Evolutionary conservation across 768 basidiomycete species (phyloP), one percentile per base, ranked within the genome.

Genomic region (Gymnopilus junonius): DNA sequence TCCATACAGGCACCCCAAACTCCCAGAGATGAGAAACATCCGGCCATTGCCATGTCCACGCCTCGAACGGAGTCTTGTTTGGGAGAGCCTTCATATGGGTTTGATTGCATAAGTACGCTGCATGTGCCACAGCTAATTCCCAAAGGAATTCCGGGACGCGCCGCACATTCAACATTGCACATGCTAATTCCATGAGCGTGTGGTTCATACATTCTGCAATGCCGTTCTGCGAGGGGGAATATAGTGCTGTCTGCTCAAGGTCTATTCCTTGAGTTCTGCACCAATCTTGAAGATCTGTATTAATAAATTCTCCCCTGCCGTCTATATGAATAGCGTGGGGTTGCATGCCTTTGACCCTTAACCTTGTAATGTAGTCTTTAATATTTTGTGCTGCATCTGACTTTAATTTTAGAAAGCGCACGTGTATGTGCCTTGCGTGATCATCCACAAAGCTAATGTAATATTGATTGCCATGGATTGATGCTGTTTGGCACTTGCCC

Each of bases 361-460:
- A 5, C 27, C 40, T 46, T 0, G 39, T 45, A 2, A 61, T 8
- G 17, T 70, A 59, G 5, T 67, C 63, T 20, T 67, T 50, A 3
- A 73, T 68, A 8, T 66, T 42, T 0, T 53, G 20, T 2, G 34
- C 37, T 0, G 67, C 69, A 6, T 71, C 54, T 14, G 58, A 55
- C 29, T 71, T 69, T n/a, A n/a, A n/a, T n/a, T n/a, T n/a, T n/a
- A n/a, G n/a, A n/a, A n/a, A n/a, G n/a, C n/a, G n/a, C n/a, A 68
- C 56, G 0, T 46, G 50, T 1, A 35, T 46, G 32, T 58, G 31
- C 12, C 59, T 53, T 5, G 43, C 58, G 1, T 37, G 31, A 43
- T 69, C 61, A 62, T 69, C 63, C 14, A 32, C 73, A 50, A 77
- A 73, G 0, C 69, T 64, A 50, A 74, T 64, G 46, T 67, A 71